Conservation (phyloP, 2,329 filamentous ascomycete genomes). For the Aspergillus pseudoterreus region DNA sequence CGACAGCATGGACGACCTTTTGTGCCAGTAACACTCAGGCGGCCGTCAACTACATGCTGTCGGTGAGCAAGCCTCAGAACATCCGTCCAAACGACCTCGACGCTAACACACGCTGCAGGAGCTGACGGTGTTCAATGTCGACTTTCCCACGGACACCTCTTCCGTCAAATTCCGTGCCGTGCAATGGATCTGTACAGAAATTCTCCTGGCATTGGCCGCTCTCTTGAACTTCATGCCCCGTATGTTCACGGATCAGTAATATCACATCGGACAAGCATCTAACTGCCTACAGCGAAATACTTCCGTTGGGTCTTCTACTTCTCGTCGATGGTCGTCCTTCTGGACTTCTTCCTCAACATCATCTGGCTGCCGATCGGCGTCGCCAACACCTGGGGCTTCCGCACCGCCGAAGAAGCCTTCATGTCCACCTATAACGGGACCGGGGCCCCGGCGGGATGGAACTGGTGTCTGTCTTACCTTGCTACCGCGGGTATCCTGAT, state of each 20-base stretch:
- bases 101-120: slow-evolving; percentile 39
- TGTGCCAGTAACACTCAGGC: slow-evolving; percentile 54
- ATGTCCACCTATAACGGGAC: slow-evolving; percentile 59
- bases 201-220: slow-evolving; percentile 49
- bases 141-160: slow-evolving; percentile 52
- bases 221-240: slow-evolving; percentile 51
- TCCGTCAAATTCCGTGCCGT: slow-evolving; percentile 57
- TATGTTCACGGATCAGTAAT: slow-evolving; percentile 23
- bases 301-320: slow-evolving; percentile 38
- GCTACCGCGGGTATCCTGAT: slow-evolving; percentile 60
- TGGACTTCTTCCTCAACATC: slow-evolving; percentile 58
- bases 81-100: neutral
- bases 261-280: slow-evolving; percentile 15
- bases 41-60: slow-evolving; percentile 52
- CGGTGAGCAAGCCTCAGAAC: slow-evolving; percentile 32
- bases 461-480: slow-evolving; percentile 61
- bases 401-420: slow-evolving; percentile 57
- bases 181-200: slow-evolving; percentile 57
- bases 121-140: slow-evolving; percentile 54
- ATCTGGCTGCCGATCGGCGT: slow-evolving; percentile 60
- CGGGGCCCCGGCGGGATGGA: slow-evolving; percentile 55
- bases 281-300: slow-evolving; percentile 34
- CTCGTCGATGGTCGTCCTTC: slow-evolving; percentile 44
- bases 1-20: slow-evolving; percentile 60
- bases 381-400: slow-evolving; percentile 54